Percentiles rank a stretch among this genome's conserved stretches.
Evolutionary conservation across 768 basidiomycete species (phyloP).

Genomic region (Pilatotrama ljubarskyi): DNA sequence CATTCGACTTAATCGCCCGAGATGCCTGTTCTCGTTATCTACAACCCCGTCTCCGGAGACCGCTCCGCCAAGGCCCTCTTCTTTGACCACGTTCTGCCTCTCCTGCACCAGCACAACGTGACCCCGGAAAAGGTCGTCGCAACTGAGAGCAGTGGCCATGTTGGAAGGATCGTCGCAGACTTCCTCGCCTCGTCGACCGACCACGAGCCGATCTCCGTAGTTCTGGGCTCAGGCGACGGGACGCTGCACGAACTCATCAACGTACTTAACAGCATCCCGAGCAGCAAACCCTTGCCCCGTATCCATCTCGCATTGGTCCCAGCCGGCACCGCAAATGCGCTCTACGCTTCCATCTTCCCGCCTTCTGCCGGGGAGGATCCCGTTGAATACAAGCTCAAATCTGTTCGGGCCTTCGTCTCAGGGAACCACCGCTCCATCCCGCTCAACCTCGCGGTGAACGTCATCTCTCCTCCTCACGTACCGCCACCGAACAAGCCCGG

Average conservation of each 20-base stretch:
- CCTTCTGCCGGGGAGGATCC: conserved; percentile 34
- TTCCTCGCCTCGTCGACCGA: conserved; percentile 36
- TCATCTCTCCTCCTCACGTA: conserved; percentile 37
- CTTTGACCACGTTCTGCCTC: conserved; percentile 60
- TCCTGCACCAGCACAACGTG: conserved; percentile 46
- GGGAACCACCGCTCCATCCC: conserved; percentile 30
- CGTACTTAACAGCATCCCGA: conserved; percentile 37
- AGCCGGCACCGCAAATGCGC: conserved; percentile 90
- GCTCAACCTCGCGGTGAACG: conserved; percentile 57
- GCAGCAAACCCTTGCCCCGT: conserved; percentile 10
- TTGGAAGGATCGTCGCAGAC: conserved; percentile 46
- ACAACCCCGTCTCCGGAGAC: conserved; percentile 77
- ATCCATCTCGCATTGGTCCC: conserved; percentile 60
- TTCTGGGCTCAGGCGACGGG: conserved; percentile 87
- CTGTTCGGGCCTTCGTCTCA: conserved; percentile 53
- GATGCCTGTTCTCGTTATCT: conserved; percentile 62
- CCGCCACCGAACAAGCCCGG: conserved; percentile 16
- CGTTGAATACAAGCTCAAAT: conserved; percentile 50
- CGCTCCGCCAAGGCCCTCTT: conserved; percentile 57
- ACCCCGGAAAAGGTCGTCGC: conserved; percentile 41
- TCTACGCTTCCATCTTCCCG: conserved; percentile 78
- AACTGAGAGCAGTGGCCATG: conserved; percentile 57
- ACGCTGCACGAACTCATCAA: conserved; percentile 89
- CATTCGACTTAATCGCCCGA: not conserved
- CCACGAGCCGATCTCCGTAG: conserved; percentile 42